Percentiles rank a stretch among this genome's conserved stretches.
Conservation (phyloP, 768 basidiomycete genomes). For the Nevesoporus exiguus region DNA sequence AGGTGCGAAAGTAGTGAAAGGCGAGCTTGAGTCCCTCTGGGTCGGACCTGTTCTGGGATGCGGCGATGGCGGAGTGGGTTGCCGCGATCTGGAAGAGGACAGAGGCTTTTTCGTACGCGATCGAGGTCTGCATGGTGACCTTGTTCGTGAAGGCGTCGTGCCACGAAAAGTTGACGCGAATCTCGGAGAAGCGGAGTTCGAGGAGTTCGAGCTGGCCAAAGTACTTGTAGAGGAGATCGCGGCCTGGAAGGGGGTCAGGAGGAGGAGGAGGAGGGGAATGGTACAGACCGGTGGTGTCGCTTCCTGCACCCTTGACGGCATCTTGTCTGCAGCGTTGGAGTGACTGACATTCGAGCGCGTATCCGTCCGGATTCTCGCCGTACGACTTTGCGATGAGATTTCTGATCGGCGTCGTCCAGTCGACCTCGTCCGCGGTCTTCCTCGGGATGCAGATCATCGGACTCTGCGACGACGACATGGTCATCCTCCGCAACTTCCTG, state of each 20-base stretch:
- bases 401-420: conserved; percentile 89
- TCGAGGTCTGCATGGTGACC: conserved; percentile 89
- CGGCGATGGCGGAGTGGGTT: conserved; percentile 89
- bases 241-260: conserved; percentile 43
- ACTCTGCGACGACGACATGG: conserved; percentile 76
- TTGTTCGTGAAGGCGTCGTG: conserved; percentile 95
- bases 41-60: conserved; percentile 79
- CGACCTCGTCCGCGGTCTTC: conserved; percentile 95
- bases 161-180: conserved; percentile 95
- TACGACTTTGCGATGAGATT: conserved; percentile 87
- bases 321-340: conserved; percentile 93
- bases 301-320: conserved; percentile 93
- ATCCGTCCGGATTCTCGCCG: conserved; percentile 89
- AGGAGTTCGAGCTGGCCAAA: conserved; percentile 98
- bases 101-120: conserved; percentile 97
- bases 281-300: conserved; percentile 82
- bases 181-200: conserved; percentile 94
- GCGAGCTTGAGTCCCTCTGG: conserved; percentile 92
- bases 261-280: neutral
- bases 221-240: conserved; percentile 97
- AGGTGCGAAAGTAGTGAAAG: conserved; percentile 86
- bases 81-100: conserved; percentile 95
- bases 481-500: neutral
- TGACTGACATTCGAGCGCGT: conserved; percentile 75
- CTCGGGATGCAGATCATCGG: conserved; percentile 90